Evolutionary conservation across 257 asterid species (phyloP).

Genomic region (Apocynum venetum): DNA sequence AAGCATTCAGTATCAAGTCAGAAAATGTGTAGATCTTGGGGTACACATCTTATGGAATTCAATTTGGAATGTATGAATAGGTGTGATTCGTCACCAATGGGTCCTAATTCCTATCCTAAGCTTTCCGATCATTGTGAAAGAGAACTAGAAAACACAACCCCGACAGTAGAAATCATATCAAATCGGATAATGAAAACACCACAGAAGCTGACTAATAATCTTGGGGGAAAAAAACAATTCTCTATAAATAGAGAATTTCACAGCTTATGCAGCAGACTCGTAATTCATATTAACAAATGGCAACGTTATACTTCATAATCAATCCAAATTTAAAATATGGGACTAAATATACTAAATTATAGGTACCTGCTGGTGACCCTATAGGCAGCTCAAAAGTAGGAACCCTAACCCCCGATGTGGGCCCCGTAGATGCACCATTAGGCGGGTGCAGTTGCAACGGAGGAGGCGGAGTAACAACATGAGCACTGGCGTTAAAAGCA

Average conservation of each 20-base stretch:
- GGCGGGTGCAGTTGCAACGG: constrained; percentile 28
- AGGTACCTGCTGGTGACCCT: constrained; percentile 20
- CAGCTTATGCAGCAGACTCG: neutral
- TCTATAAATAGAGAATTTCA: neutral
- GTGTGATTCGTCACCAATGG: neutral
- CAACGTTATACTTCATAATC: neutral
- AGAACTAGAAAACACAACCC: neutral
- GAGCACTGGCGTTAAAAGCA: constrained; percentile 43
- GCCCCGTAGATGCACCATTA: constrained; percentile 9
- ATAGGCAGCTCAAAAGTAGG: constrained; percentile 3
- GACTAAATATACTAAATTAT: neutral
- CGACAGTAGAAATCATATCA: neutral
- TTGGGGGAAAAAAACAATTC: neutral
- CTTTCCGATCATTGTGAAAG: neutral
- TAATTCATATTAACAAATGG: neutral
- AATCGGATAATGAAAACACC: neutral
- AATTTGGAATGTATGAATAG: neutral
- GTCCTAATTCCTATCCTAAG: neutral
- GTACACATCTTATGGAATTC: neutral
- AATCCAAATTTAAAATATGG: neutral
- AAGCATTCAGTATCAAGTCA: neutral
- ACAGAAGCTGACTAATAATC: neutral
- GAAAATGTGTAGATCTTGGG: neutral
- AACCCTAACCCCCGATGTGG: neutral
- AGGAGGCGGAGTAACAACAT: constrained; percentile 31